Evolutionary conservation across 2,329 filamentous ascomycete species (phyloP).

Genomic region (Aureobasidium mangrovei): DNA sequence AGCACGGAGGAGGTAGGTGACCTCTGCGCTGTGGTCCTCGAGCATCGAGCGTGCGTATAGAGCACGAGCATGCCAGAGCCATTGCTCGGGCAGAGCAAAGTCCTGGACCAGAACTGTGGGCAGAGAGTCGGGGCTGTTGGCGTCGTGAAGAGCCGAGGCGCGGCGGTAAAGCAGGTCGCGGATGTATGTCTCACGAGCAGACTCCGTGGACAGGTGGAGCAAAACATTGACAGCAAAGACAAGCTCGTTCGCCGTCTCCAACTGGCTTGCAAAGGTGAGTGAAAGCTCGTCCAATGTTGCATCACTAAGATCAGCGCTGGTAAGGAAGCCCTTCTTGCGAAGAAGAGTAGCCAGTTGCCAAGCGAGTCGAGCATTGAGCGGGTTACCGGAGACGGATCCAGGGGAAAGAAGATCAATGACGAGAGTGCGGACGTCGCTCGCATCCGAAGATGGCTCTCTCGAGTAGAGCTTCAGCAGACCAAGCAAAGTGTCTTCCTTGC

Average conservation of each 20-base stretch:
- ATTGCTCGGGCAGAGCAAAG: slow-evolving; percentile 56
- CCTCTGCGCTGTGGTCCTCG: slow-evolving; percentile 61
- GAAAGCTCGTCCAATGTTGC: slow-evolving; percentile 57
- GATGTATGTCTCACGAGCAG: slow-evolving; percentile 22
- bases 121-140: slow-evolving; percentile 47
- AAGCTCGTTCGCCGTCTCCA: slow-evolving; percentile 23
- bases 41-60: slow-evolving; percentile 67
- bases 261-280: slow-evolving; percentile 32
- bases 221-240: slow-evolving; percentile 23
- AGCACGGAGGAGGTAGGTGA: slow-evolving; percentile 71
- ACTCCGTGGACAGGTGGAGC: slow-evolving; percentile 23
- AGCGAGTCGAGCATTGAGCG: slow-evolving; percentile 64
- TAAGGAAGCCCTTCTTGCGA: slow-evolving; percentile 24
- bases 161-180: slow-evolving; percentile 52
- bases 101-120: slow-evolving; percentile 20
- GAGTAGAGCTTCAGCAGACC: slow-evolving; percentile 76
- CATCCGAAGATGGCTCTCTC: slow-evolving; percentile 35
- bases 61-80: slow-evolving; percentile 84
- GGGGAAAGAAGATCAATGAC: slow-evolving; percentile 57
- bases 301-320: slow-evolving; percentile 18
- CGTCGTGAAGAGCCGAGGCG: slow-evolving; percentile 59
- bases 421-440: not conserved
- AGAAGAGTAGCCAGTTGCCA: slow-evolving; percentile 72
- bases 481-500: slow-evolving; percentile 73
- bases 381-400: slow-evolving; percentile 65